Evolutionary conservation across 2,329 filamentous ascomycete species (phyloP), one percentile per base, ranked within the genome.

Genomic region (Aspergillus vadensis): DNA sequence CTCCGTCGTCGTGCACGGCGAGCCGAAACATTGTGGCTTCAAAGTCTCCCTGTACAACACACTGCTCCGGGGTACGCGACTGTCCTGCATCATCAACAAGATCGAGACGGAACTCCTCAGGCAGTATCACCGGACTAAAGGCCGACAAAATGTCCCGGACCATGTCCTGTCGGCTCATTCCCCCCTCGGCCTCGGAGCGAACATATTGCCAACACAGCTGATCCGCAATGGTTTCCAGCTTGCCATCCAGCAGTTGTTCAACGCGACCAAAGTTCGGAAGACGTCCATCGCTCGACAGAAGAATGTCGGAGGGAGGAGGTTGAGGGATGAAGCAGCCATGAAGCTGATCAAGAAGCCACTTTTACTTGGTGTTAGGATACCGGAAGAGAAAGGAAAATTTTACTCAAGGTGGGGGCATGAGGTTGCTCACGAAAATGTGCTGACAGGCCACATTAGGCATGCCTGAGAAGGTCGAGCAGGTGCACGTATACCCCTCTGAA

Each of bases 61-160:
- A 79, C 54, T 80, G 73, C 51, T 79, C 76, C 12, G 74, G 69
- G 5, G 74, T 75, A 49, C 72, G 72, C 10, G 67, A 61, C 17
- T 74, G 69, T 15, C 68, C 67, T 4, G 70, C 70, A 23, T 72
- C 72, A 48, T 77, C 75, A 39, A 71, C 70, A n/a, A 79, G 67
- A 50, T 81, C 76, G 8, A 61, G 69, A 14, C 74, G 73, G 62
- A 77, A 79, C 36, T 80, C 77, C 39, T 79, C 76, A 2, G 79
- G 78, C 4, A 81, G 70, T 5, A 68, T 70, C 12, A 67, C 66
- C 17, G 71, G 62, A 52, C 72, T 75, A 64, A 82, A 82, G 4
- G 78, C 78, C 32, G 79, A 80, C 44, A 82, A 68, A 30, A 82
- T 78, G 56, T 82, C 80, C 56, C 75, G 72, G 1, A 77, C 73